Base-by-base conservation (phyloP, 768 basidiomycete species). In the Kondoa malvinella region DNA sequence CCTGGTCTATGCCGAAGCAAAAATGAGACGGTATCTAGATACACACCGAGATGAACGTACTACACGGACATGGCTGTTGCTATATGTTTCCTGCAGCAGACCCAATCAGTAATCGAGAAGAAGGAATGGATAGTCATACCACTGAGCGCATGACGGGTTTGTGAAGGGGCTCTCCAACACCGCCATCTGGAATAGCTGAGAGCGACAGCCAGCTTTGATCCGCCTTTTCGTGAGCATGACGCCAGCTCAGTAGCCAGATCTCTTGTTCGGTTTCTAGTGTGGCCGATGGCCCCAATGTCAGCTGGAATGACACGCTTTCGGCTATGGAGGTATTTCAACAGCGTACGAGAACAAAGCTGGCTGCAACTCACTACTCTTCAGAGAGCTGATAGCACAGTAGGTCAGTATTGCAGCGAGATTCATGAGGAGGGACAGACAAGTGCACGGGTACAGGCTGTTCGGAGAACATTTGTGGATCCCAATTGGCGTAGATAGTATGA, bases 401-500 rank as follows among this genome's bases (percentile, higher is more conserved):
- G 40, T 50, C 40, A 50, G 40, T 50, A 8, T 50, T 8, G 21
- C 40, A 21, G 21, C 40, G 40, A 50, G 21, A n/a, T n/a, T n/a
- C 40, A 50, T 50, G 8, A 21, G 21, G 40, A 50, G 40, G 8
- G 40, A 50, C 61, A 4, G 17, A 68, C 68, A 56, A 12, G 34
- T 68, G 68, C 32, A 67, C 33, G 26, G 67, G 15, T n/a, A 34
- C 33, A 14, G 8, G 8, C 16, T 40, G 27, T 4, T 68, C 68
- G 12, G 40, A 50, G 32, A 68, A 68, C 16, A 21, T 56, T 3
- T 4, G 15, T 2, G 68, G 65, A 14, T 68, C 34, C 66, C 64
- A 68, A 57, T 68, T 68, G 65, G 30, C 56, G 57, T 68, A 68
- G 4, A 68, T 29, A 8, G 66, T 4, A 30, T 57, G 26, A 34